These are phyloP conservation scores for Brassica carinata DNA, from an alignment of 345 rosid genomes.

Conservation along the genomic window DNA sequence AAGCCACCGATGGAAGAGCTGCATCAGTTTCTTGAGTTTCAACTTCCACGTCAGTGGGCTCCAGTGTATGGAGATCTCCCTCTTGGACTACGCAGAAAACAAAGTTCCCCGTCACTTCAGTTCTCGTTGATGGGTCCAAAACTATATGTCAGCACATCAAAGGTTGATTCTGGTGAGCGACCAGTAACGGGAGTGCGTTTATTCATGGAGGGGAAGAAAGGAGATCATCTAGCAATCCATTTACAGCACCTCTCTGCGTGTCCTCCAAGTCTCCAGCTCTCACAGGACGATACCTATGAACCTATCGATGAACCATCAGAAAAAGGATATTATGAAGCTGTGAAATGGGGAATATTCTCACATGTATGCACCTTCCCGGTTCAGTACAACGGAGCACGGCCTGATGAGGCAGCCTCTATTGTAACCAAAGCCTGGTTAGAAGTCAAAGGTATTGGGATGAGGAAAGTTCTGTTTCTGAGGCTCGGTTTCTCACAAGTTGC, in stretches of 20 bases:
- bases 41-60: conserved; percentile 96
- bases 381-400: conserved; percentile 54
- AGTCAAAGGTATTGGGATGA: conserved; percentile 82
- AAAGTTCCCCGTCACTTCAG: conserved; percentile 72
- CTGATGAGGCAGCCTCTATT: conserved; percentile 72
- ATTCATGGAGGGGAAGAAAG: conserved; percentile 87
- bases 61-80: conserved; percentile 92
- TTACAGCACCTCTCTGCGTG: conserved; percentile 80
- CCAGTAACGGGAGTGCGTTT: conserved; percentile 92
- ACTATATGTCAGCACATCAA: conserved; percentile 73
- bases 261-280: conserved; percentile 63
- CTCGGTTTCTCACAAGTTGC: conserved; percentile 80
- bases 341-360: conserved; percentile 92
- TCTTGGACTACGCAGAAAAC: conserved; percentile 71
- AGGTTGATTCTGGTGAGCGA: conserved; percentile 77
- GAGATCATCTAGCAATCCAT: conserved; percentile 85
- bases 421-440: conserved; percentile 94
- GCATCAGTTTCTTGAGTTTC: conserved; percentile 89
- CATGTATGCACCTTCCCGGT: conserved; percentile 93
- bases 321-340: conserved; percentile 76
- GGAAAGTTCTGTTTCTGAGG: conserved; percentile 81
- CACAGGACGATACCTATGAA: conserved; percentile 59
- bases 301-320: conserved; percentile 50
- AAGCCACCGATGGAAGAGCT: conserved; percentile 94
- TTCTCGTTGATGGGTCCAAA: conserved; percentile 91